These are phyloP conservation scores for Schrenkiella parvula DNA, from an alignment of 345 rosid species.

Conservation along the genomic window DNA sequence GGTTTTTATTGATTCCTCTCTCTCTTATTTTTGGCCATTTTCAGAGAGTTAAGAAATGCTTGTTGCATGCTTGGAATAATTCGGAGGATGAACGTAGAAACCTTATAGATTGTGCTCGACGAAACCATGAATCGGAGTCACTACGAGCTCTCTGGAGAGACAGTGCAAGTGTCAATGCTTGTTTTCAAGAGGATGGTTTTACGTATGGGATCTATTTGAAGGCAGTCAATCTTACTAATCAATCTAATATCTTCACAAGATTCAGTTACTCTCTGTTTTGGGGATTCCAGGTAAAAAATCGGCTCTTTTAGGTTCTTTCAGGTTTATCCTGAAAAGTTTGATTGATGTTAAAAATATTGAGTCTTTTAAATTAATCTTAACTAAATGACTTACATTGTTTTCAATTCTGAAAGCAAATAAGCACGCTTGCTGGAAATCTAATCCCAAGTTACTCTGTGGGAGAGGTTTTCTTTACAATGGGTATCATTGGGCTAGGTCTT, in stretches of 20 bases:
- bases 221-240: conserved; percentile 55
- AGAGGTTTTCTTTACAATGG: conserved; percentile 89
- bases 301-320: neutral
- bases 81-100: conserved; percentile 22
- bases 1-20: neutral
- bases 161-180: conserved; percentile 39
- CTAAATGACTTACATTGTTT: neutral
- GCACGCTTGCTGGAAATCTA: conserved; percentile 88
- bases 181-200: conserved; percentile 43
- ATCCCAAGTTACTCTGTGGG: conserved; percentile 61
- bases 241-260: conserved; percentile 42
- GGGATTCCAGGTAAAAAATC: conserved; percentile 87
- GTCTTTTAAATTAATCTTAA: neutral
- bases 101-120: conserved; percentile 64
- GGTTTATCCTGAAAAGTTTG: no score
- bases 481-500: conserved; percentile 75
- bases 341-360: no score
- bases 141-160: conserved; percentile 23
- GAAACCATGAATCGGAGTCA: neutral
- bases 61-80: conserved; percentile 19
- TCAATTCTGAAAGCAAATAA: conserved; percentile 68
- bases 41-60: conserved; percentile 86
- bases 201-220: conserved; percentile 54
- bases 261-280: conserved; percentile 73
- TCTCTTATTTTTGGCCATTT: neutral